These are phyloP conservation scores for Sporisorium scitamineum DNA, from an alignment of 1,284 basidiomycete species.

Conservation along the genomic window DNA sequence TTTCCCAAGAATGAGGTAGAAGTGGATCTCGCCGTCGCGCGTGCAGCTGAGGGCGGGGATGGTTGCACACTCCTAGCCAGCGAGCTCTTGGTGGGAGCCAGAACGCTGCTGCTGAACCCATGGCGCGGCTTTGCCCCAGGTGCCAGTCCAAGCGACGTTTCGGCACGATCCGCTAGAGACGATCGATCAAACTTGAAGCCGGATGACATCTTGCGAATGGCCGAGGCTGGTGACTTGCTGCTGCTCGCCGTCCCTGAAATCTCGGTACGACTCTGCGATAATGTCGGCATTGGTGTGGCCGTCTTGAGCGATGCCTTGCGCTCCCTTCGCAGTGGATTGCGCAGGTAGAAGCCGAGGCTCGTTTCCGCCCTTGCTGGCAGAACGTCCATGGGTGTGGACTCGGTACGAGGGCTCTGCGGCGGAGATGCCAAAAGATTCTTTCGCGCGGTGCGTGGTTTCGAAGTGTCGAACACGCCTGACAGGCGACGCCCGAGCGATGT, in stretches of 20 bases:
- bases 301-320: conserved; percentile 20
- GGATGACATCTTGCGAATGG: conserved; percentile 29
- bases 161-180: conserved; percentile 9
- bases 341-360: conserved; percentile 34
- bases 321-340: conserved; percentile 36
- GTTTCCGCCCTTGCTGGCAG: conserved; percentile 32
- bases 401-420: conserved; percentile 12
- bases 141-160: conserved; percentile 34
- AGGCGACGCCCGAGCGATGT: conserved; percentile 27
- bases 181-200: conserved; percentile 18
- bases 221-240: conserved; percentile 14
- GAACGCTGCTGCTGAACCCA: conserved; percentile 27
- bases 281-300: background rate
- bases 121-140: conserved; percentile 5
- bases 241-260: background rate
- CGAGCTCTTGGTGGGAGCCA: conserved; percentile 41
- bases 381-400: background rate
- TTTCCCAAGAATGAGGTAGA: conserved; percentile 16
- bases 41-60: conserved; percentile 11
- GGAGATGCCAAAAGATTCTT: conserved; percentile 8
- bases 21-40: conserved; percentile 8
- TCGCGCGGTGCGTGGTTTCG: conserved; percentile 6
- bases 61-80: conserved; percentile 30
- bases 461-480: conserved; percentile 23
- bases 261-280: background rate